These are phyloP conservation scores for Melocanna baccifera DNA, from an alignment of 176 grass and related monocot species.

Conservation along the genomic window DNA sequence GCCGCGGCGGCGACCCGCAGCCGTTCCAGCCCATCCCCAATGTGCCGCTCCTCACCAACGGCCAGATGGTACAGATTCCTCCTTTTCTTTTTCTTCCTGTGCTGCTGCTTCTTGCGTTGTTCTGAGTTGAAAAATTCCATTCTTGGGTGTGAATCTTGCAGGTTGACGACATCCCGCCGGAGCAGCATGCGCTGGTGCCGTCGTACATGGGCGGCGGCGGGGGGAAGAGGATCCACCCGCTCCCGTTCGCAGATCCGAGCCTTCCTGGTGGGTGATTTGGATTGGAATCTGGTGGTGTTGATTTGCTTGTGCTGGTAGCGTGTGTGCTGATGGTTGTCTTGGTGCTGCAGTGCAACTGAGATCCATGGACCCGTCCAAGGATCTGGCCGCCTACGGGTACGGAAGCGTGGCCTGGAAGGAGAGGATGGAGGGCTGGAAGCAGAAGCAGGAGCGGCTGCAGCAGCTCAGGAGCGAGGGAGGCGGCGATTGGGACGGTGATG, in stretches of 20 bases:
- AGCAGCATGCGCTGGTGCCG: constrained; percentile 93
- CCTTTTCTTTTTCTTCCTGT: neutral
- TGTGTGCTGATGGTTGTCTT: neutral
- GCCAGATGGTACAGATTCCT: constrained; percentile 54
- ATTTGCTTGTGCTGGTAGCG: neutral
- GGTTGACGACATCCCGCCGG: constrained; percentile 89
- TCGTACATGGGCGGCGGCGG: constrained; percentile 72
- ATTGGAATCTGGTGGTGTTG: neutral
- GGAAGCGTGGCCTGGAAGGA: constrained; percentile 93
- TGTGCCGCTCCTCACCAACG: constrained; percentile 88
- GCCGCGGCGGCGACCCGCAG: constrained; percentile 55
- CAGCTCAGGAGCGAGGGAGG: constrained; percentile 48
- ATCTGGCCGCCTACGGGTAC: constrained; percentile 82
- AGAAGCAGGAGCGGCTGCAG: constrained; percentile 74
- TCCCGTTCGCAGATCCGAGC: constrained; percentile 73
- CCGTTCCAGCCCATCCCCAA: constrained; percentile 47
- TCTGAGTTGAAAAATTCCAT: neutral
- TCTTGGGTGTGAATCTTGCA: constrained; percentile 4
- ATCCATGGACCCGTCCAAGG: constrained; percentile 98
- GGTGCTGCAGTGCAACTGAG: constrained; percentile 68
- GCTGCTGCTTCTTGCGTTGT: neutral
- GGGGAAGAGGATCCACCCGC: constrained; percentile 84
- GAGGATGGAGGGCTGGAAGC: constrained; percentile 84
- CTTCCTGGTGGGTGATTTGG: constrained; percentile 48
- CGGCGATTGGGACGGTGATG: constrained; percentile 48